Base-by-base conservation (phyloP, 1,284 basidiomycete species). In the Melampsora larici-populina region DNA sequence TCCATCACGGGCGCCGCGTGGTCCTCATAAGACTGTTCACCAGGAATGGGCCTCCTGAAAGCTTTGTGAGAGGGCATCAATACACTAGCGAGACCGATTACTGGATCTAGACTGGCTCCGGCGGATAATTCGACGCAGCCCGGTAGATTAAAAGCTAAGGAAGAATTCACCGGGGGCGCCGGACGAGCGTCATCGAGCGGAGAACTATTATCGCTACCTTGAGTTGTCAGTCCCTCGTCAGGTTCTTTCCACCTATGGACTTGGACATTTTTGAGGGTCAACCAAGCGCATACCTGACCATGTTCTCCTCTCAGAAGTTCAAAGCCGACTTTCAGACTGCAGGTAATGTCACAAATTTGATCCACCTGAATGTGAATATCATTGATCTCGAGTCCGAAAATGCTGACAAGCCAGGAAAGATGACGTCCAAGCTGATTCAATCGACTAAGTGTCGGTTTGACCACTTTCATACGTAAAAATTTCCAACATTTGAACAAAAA, bases 401-500 rank as follows among this genome's bases (percentile, higher is more conserved):
- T 49, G 68, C 75, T 78, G 43, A 78, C 60, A 31, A 78, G 33
- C 75, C 75, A 78, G 8, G 67, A 70, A 40, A 78, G 68, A 29
- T 66, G 67, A 3, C 75, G 40, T 40, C 75, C 75, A 24, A 78
- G 49, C 62, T 55, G 21, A 63, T 78, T 78, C 24, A 78, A 43
- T 70, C 62, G 62, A 33, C 51, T 70, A 49, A 78, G 67, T 15
- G 55, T 40, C 9, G 75, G 75, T 26, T 67, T 55, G 4, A 78
- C 60, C 66, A 78, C 62, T 55, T 70, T 69, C 48, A 69, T 65
- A 40, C 74, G 74, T 43, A 58, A 33, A 31, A 76, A 55, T 46
- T 63, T 64, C 15, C 51, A 69, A 13, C 66, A 43, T 55, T 69
- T 76, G 51, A 65, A 43, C 18, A 67, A 58, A 62, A 76, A 63